Evolutionary conservation across 805 yeast genomes (phyloP).

Genomic region (Wickerhamiella bombiphila): DNA sequence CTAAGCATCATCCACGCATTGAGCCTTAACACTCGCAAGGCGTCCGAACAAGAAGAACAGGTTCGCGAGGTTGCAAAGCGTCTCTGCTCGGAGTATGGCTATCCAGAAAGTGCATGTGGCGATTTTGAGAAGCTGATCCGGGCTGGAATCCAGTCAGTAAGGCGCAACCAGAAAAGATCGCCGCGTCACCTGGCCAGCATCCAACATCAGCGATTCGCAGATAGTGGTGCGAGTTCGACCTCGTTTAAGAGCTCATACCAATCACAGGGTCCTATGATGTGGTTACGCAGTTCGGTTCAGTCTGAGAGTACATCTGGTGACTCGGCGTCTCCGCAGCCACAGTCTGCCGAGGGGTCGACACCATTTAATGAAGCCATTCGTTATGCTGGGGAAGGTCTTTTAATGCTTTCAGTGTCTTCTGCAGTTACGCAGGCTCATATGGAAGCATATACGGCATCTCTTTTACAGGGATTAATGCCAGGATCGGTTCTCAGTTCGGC

Average conservation of each 20-base stretch:
- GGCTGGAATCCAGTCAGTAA: conserved; percentile 85
- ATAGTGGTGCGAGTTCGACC: background rate
- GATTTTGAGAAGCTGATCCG: conserved; percentile 86
- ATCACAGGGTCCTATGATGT: no score
- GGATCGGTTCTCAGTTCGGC: background rate
- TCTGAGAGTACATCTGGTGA: background rate
- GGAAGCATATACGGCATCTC: background rate
- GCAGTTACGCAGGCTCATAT: conserved; percentile 11
- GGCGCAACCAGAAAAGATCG: conserved; percentile 49
- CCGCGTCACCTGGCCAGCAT: conserved; percentile 8
- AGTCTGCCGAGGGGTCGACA: background rate
- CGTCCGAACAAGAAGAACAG: conserved; percentile 81
- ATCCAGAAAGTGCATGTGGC: conserved; percentile 36
- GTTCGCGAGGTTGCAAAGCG: conserved; percentile 66
- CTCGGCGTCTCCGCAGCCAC: background rate
- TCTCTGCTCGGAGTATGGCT: conserved; percentile 64
- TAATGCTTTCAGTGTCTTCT: conserved; percentile 11
- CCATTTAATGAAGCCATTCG: background rate
- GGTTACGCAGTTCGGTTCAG: background rate
- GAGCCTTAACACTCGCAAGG: conserved; percentile 52
- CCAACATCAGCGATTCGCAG: background rate
- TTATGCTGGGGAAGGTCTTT: conserved; percentile 1
- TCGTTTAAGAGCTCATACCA: no score
- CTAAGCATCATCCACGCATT: conserved; percentile 73
- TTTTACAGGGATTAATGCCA: background rate